A percentile compares a stretch with the other conserved stretches of the same genome.
phyloP scores from a whole-genome alignment of 2,329 filamentous ascomycete genomes.

The Hortaea werneckii region DNA sequence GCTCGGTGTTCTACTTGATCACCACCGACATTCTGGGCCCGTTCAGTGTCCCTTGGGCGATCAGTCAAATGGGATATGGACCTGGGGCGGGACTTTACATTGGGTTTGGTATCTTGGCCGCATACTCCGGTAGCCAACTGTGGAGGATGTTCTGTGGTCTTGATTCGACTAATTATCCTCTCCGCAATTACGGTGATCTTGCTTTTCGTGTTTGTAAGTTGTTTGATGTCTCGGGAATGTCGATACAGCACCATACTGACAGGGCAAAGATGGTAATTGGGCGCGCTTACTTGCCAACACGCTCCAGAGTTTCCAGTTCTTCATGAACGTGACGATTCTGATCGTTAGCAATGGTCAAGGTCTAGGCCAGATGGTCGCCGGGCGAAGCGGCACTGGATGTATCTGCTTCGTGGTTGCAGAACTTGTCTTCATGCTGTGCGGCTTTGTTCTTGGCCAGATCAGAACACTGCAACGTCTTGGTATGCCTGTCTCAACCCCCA shows the following conservation, averaged over 20 bases:
- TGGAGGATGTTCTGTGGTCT: slow-evolving; percentile 33
- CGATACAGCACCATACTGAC: too few species aligned
- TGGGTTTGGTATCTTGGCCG: slow-evolving; percentile 27
- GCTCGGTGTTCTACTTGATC: slow-evolving; percentile 31
- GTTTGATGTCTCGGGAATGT: slow-evolving; percentile 1
- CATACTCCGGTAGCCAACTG: slow-evolving; percentile 27
- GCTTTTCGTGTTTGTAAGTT: slow-evolving; percentile 27
- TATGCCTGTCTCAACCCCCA: too few species aligned
- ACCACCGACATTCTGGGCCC: slow-evolving; percentile 35
- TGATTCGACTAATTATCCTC: slow-evolving; percentile 32
- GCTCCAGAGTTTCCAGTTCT: slow-evolving; percentile 31
- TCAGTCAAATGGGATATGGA: slow-evolving; percentile 23
- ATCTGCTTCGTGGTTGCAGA: slow-evolving; percentile 46
- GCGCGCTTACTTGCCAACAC: slow-evolving; percentile 30
- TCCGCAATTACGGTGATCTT: slow-evolving; percentile 29
- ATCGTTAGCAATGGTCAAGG: slow-evolving; percentile 46
- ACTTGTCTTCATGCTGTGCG: slow-evolving; percentile 40
- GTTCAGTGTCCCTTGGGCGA: slow-evolving; percentile 26
- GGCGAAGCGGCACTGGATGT: slow-evolving; percentile 8
- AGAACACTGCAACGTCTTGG: slow-evolving; percentile 45
- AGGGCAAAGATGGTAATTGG: slow-evolving; percentile 16
- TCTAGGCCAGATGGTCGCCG: slow-evolving; percentile 41
- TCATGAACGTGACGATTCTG: slow-evolving; percentile 44
- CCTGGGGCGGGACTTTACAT: slow-evolving; percentile 29
- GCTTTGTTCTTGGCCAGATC: slow-evolving; percentile 46